A percentile compares a stretch with the other conserved stretches of the same genome.
These are phyloP conservation scores for Xylaria sp. DNA, from an alignment of 2,329 filamentous ascomycete genomes.

Conservation along the genomic window DNA sequence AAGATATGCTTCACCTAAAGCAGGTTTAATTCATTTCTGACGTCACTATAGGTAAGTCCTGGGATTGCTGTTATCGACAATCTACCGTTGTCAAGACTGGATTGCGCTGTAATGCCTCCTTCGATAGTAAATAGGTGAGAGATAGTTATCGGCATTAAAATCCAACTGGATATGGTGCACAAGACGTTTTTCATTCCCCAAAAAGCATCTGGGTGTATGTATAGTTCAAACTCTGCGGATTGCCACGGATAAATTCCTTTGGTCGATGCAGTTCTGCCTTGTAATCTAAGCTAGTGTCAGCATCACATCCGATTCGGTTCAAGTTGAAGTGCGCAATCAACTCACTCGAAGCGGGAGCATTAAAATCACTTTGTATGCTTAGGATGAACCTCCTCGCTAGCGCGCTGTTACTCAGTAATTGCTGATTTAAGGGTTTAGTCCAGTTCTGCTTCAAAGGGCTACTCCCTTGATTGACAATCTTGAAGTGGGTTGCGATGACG, in stretches of 20 bases:
- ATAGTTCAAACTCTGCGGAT: constrained; percentile 28
- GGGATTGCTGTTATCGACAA: too few relatives aligned
- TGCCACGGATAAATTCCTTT: constrained; percentile 12
- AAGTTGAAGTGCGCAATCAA: not conserved
- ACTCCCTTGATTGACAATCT: constrained; percentile 30
- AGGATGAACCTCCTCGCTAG: constrained; percentile 16
- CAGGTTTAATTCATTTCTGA: too few relatives aligned
- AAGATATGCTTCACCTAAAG: too few relatives aligned
- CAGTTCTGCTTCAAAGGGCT: constrained; percentile 29
- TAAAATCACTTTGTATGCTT: constrained; percentile 29
- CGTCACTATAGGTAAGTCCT: too few relatives aligned
- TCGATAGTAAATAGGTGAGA: not conserved
- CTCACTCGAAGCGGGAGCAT: constrained; percentile 19
- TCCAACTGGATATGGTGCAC: not conserved
- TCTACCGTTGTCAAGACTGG: not conserved
- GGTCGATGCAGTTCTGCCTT: constrained; percentile 17
- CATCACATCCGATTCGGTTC: not conserved
- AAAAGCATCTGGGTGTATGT: constrained; percentile 30
- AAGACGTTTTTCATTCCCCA: constrained; percentile 1
- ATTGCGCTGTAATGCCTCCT: not conserved
- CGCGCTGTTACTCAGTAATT: constrained; percentile 26
- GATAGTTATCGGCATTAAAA: too few relatives aligned
- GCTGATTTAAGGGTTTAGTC: constrained; percentile 28
- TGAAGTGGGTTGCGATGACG: constrained; percentile 27
- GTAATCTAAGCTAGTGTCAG: constrained; percentile 19